phyloP scores from a whole-genome alignment of 805 yeast species.

The Candida dajiaensis region DNA sequence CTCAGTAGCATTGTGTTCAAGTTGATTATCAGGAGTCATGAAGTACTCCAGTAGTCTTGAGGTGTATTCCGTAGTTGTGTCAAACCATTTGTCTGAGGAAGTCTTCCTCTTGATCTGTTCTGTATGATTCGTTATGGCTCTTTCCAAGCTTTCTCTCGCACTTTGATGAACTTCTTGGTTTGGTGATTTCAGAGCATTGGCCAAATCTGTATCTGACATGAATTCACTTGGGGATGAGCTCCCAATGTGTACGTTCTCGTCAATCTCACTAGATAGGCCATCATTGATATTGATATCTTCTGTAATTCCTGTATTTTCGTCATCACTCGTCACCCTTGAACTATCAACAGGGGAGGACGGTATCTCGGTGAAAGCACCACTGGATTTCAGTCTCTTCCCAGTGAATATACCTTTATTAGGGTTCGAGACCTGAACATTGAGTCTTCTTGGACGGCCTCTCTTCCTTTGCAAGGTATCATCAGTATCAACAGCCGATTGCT shows the following conservation, averaged over 20 bases:
- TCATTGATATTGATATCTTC: slow-evolving; percentile 12
- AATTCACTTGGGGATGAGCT: slow-evolving; percentile 48
- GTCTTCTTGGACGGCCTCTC: slow-evolving; percentile 24
- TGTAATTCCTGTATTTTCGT: not conserved
- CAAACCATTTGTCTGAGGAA: slow-evolving; percentile 20
- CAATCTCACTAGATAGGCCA: slow-evolving; percentile 21
- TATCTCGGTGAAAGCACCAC: not conserved
- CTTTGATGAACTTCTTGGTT: slow-evolving; percentile 11
- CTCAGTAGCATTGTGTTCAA: slow-evolving; percentile 6
- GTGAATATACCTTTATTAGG: slow-evolving; percentile 23
- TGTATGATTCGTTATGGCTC: slow-evolving; percentile 14
- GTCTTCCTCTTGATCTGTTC: slow-evolving; percentile 8
- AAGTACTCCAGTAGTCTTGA: slow-evolving; percentile 46
- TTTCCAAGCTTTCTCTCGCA: slow-evolving; percentile 22
- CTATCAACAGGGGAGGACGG: slow-evolving; percentile 5
- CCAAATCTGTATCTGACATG: slow-evolving; percentile 47
- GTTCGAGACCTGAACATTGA: slow-evolving; percentile 9
- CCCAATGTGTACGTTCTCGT: slow-evolving; percentile 11
- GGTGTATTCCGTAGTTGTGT: slow-evolving; percentile 35
- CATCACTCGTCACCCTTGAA: slow-evolving; percentile 8
- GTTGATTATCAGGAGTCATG: slow-evolving; percentile 51
- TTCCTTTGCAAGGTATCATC: slow-evolving; percentile 12
- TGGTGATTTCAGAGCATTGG: slow-evolving; percentile 34
- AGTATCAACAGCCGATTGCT: not conserved
- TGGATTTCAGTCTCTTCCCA: slow-evolving; percentile 10